Percentiles rank a stretch among this genome's conserved stretches.
phyloP scores from a whole-genome alignment of 1,284 basidiomycete species.

The Fomitopsis schrenkii region DNA sequence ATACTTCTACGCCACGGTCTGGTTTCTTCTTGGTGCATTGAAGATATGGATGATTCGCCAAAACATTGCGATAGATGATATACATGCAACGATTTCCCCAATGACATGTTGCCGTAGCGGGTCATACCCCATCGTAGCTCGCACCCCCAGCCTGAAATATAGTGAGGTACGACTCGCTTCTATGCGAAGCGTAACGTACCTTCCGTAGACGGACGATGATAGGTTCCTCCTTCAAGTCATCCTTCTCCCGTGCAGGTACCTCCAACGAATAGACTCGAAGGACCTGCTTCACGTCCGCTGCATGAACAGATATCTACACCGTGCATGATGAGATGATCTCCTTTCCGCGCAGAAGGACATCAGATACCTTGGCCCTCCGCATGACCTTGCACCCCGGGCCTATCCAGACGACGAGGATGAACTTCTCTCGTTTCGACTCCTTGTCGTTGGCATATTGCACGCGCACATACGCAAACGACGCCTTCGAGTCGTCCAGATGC shows the following conservation, averaged over 20 bases:
- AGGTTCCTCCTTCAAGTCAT: slow-evolving; percentile 80
- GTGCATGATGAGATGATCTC: background rate
- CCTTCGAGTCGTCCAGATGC: slow-evolving; percentile 69
- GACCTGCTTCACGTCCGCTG: slow-evolving; percentile 80
- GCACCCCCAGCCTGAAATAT: slow-evolving; percentile 66
- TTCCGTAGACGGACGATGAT: slow-evolving; percentile 72
- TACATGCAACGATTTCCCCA: background rate
- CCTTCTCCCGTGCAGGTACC: slow-evolving; percentile 74
- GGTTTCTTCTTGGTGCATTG: too few relatives aligned
- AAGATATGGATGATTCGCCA: background rate
- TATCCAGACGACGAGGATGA: slow-evolving; percentile 89
- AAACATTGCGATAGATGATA: background rate
- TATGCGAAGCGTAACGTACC: slow-evolving; percentile 36
- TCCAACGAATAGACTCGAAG: slow-evolving; percentile 82
- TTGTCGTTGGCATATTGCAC: slow-evolving; percentile 85
- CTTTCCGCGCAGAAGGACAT: background rate
- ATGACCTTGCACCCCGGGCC: slow-evolving; percentile 83
- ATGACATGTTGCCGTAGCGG: background rate
- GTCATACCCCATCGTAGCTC: slow-evolving; percentile 75
- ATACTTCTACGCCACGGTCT: too few relatives aligned
- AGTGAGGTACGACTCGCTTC: slow-evolving; percentile 5
- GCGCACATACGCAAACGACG: slow-evolving; percentile 80
- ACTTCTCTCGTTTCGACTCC: slow-evolving; percentile 86
- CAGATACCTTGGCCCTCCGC: slow-evolving; percentile 79
- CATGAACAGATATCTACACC: slow-evolving; percentile 80